A percentile compares a stretch with the other conserved stretches of the same genome.
Conservation (phyloP, 805 yeast genomes). For the Kluyveromyces aestuarii region DNA sequence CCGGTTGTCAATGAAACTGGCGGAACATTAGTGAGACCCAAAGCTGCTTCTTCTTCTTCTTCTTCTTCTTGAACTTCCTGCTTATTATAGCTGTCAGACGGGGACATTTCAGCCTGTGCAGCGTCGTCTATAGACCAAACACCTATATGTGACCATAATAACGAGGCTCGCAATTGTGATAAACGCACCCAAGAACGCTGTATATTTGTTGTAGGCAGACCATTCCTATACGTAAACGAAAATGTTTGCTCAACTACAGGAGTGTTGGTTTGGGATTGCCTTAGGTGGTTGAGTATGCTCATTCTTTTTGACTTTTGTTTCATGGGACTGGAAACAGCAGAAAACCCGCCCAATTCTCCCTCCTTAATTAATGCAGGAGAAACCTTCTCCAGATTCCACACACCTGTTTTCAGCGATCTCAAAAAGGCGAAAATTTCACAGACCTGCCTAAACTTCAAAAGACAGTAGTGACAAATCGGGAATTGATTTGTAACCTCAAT, state of each 20-base stretch:
- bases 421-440: constrained; percentile 78
- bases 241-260: constrained; percentile 11
- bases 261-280: not conserved
- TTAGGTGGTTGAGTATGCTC: constrained; percentile 15
- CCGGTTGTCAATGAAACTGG: not conserved
- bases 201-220: constrained; percentile 27
- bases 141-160: constrained; percentile 82
- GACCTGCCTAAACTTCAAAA: constrained; percentile 66
- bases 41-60: constrained; percentile 4
- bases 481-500: constrained; percentile 32
- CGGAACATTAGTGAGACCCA: not conserved
- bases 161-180: constrained; percentile 53
- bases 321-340: constrained; percentile 6
- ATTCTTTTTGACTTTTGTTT: constrained; percentile 14
- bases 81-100: constrained; percentile 5
- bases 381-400: constrained; percentile 49
- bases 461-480: constrained; percentile 76
- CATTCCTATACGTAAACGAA: constrained; percentile 10
- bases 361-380: constrained; percentile 13
- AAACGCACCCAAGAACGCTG: constrained; percentile 57
- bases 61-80: constrained; percentile 4
- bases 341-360: constrained; percentile 9
- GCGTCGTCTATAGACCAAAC: constrained; percentile 50
- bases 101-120: constrained; percentile 18
- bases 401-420: constrained; percentile 48